Conservation (phyloP, 495 filamentous ascomycete genomes). For the Viridothelium virens region DNA sequence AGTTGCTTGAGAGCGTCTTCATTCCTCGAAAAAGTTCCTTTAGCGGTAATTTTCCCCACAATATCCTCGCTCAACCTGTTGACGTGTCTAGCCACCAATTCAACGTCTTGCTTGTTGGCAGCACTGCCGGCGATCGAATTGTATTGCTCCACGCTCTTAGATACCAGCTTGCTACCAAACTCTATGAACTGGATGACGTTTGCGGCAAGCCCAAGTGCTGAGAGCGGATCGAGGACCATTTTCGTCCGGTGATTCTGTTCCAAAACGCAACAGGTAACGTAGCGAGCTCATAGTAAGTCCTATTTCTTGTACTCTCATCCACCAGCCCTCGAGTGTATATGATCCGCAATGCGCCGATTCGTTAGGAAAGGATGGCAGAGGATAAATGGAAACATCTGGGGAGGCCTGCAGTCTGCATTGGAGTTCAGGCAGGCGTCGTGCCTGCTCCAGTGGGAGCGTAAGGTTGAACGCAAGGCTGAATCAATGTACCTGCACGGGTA, state of each 20-base stretch:
- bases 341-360: background rate
- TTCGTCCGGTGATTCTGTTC: background rate
- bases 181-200: background rate
- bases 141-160: background rate
- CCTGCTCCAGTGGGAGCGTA: background rate
- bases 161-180: background rate
- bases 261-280: background rate
- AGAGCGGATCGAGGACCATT: background rate
- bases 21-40: background rate
- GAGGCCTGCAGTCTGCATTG: background rate
- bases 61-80: background rate
- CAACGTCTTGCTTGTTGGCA: background rate
- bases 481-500: background rate
- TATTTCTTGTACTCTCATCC: background rate
- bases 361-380: background rate
- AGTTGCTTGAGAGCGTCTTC: background rate
- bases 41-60: background rate
- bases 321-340: background rate
- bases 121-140: background rate
- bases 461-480: background rate
- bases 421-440: background rate
- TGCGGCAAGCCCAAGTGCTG: background rate
- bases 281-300: background rate
- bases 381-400: background rate
- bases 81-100: background rate